These are phyloP conservation scores for Fusarium xylarioides DNA, from an alignment of 2,329 filamentous ascomycete genomes.

Conservation along the genomic window DNA sequence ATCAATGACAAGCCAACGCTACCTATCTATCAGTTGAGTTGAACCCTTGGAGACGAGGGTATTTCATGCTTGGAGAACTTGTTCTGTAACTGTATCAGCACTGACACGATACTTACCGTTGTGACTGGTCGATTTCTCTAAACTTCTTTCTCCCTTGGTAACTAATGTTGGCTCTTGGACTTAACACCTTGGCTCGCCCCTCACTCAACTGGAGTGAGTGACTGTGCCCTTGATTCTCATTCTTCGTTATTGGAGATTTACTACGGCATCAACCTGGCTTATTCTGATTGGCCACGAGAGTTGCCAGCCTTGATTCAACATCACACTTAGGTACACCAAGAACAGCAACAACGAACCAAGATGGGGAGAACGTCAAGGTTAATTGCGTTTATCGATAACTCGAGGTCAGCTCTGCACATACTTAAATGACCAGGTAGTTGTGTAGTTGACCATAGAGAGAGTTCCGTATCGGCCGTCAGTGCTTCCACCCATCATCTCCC, in stretches of 20 bases:
- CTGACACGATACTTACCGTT: slow-evolving; percentile 39
- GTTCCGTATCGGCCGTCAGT: not conserved
- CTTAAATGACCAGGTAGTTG: not conserved
- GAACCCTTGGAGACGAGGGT: not conserved
- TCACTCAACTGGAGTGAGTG: not conserved
- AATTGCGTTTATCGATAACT: slow-evolving; percentile 10
- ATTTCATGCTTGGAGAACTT: not conserved
- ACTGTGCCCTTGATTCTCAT: not conserved
- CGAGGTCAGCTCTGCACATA: not conserved
- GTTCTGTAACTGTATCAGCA: not conserved
- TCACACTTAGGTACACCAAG: slow-evolving; percentile 15
- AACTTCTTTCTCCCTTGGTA: not conserved
- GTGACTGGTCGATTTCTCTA: slow-evolving; percentile 21
- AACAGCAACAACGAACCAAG: slow-evolving; percentile 1
- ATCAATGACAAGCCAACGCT: not conserved
- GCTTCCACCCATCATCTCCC: not conserved
- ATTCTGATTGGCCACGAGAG: slow-evolving; percentile 19
- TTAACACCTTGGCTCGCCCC: not conserved
- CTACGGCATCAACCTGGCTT: slow-evolving; percentile 21
- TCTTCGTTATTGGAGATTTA: slow-evolving; percentile 5
- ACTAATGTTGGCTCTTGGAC: slow-evolving; percentile 3
- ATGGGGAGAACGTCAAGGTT: slow-evolving; percentile 16
- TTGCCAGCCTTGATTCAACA: slow-evolving; percentile 27
- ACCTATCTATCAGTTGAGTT: not conserved
- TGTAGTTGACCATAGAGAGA: not conserved